A percentile compares a stretch with the other conserved stretches of the same genome.
phyloP scores from a whole-genome alignment of 805 yeast species.

The Ogataea nitratoaversa region DNA sequence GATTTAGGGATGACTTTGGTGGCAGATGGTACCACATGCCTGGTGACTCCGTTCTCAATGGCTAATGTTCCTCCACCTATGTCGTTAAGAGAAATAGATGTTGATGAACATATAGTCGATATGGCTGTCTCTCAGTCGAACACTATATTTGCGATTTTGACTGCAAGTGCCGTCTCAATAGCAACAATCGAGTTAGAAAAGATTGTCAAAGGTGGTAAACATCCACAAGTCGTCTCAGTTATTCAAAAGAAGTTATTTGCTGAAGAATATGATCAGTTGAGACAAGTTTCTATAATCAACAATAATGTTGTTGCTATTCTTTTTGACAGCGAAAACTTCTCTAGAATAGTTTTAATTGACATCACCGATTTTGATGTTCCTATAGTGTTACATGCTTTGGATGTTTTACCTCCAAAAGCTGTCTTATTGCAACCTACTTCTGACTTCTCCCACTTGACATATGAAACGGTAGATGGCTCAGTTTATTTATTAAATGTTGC shows the following conservation, averaged over 20 bases:
- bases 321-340: constrained; percentile 46
- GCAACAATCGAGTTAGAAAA: constrained; percentile 42
- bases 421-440: constrained; percentile 53
- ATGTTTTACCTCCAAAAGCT: constrained; percentile 42
- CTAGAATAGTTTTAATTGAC: constrained; percentile 50
- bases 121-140: constrained; percentile 62
- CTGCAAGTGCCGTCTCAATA: constrained; percentile 41
- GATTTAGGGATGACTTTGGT: constrained; percentile 81
- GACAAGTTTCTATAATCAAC: constrained; percentile 60
- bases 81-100: constrained; percentile 60
- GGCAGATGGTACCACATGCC: constrained; percentile 67
- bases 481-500: constrained; percentile 40
- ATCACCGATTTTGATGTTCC: constrained; percentile 41
- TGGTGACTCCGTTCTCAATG: constrained; percentile 74
- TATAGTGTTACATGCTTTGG: constrained; percentile 36
- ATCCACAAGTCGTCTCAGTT: constrained; percentile 38
- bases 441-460: constrained; percentile 47
- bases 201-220: constrained; percentile 41
- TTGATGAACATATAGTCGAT: constrained; percentile 53
- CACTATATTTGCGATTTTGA: constrained; percentile 52
- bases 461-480: constrained; percentile 62
- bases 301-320: constrained; percentile 55
- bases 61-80: constrained; percentile 97
- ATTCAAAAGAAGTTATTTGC: constrained; percentile 35
- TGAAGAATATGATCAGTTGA: constrained; percentile 40